Evolutionary conservation across 371 early-diverging fungal species (phyloP), one percentile per base, ranked within the genome.

Genomic region (Mortierella sp.): DNA sequence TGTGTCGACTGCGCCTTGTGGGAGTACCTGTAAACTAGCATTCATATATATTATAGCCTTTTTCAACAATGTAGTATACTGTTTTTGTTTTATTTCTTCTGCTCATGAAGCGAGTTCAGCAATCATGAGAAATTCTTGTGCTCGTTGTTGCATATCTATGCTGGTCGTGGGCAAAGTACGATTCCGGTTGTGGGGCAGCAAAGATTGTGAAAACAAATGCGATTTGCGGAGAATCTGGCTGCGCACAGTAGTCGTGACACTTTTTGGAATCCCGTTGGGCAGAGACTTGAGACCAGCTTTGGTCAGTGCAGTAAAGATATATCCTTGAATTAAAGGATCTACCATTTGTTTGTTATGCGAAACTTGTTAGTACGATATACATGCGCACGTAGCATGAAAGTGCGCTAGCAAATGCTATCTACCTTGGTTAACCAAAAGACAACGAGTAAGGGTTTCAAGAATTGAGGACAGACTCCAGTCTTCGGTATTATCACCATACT

Each of bases 1-100:
- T 97, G 96, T 77, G 84, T 78, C 5, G 95, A 96, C 79, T 96
- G 96, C 72, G 87, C 82, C 5, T 69, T 86, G 68, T 96, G 96
- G 96, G 83, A 87, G 37, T 95, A 86, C 78, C 66, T 72, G 71
- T 77, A 72, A 59, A 40, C 8, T 34, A 23, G 9, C 12, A n/a
- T 45, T 23, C 35, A 37, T 64, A 64, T n/a, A 3, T 35, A 64
- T 32, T 32, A 64, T 70, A n/a, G n/a, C n/a, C n/a, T n/a, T n/a
- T n/a, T n/a, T n/a, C n/a, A n/a, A n/a, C n/a, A 57, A 45, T 42
- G 29, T 13, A 23, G 15, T 59, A 51, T 29, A 7, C 12, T 40
- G 8, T 19, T 6, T 23, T 13, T 31, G 10, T 54, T 31, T 35
- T 42, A 5, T 47, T 59, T 32, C 43, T 37, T 13, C 10, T 53